phyloP scores from a whole-genome alignment of 352 stramenopile genomes.

The Globisporangium sylvaticum region DNA sequence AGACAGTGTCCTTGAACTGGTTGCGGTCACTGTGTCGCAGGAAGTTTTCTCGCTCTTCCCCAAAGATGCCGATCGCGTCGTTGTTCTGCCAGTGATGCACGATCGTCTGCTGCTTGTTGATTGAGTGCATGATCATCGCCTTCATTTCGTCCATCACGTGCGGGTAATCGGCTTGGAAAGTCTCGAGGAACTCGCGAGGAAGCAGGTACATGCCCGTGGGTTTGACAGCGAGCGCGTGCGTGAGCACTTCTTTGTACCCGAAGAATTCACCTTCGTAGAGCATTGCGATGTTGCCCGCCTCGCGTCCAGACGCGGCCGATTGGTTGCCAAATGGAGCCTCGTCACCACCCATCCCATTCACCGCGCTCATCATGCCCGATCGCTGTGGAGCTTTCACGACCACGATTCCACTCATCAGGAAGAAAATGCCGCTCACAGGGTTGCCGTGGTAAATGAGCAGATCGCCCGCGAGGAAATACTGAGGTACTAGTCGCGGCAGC shows the following conservation, averaged over 20 bases:
- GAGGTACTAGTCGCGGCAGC: slow-evolving; percentile 55
- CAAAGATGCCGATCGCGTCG: slow-evolving; percentile 54
- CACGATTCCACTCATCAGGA: slow-evolving; percentile 60
- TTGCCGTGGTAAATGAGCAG: slow-evolving; percentile 73
- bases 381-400: slow-evolving; percentile 38
- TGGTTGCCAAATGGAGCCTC: slow-evolving; percentile 7
- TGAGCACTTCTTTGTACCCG: slow-evolving; percentile 73
- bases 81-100: slow-evolving; percentile 73
- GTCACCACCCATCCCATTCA: background rate
- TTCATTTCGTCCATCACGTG: slow-evolving; percentile 64
- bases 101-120: slow-evolving; percentile 72
- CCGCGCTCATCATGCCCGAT: background rate
- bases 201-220: slow-evolving; percentile 63
- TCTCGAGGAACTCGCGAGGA: slow-evolving; percentile 53
- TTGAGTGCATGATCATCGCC: slow-evolving; percentile 66
- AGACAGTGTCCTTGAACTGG: slow-evolving; percentile 6
- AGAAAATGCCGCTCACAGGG: slow-evolving; percentile 70
- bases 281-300: slow-evolving; percentile 45
- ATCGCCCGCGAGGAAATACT: slow-evolving; percentile 67
- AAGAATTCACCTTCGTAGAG: slow-evolving; percentile 78
- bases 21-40: slow-evolving; percentile 20
- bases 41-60: slow-evolving; percentile 36
- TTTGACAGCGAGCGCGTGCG: slow-evolving; percentile 37
- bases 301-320: slow-evolving; percentile 20
- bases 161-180: slow-evolving; percentile 47